Conservation (phyloP, 1,284 basidiomycete genomes). For the Ganoderma meredithae region DNA sequence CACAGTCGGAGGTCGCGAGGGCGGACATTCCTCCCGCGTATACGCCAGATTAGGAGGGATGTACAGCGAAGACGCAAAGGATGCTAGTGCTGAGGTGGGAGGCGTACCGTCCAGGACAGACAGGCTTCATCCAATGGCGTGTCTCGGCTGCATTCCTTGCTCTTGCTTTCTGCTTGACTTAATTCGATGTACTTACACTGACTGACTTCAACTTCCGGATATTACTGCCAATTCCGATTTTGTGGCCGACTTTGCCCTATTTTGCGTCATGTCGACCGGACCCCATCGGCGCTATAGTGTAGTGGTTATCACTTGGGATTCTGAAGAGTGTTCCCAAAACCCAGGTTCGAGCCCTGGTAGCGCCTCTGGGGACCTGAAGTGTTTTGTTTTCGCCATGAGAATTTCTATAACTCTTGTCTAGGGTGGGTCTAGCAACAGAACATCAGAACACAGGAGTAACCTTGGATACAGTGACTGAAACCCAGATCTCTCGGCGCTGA, state of each 20-base stretch:
- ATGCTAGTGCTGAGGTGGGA: not conserved
- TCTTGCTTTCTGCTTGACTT: not conserved
- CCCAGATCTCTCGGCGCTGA: too few species aligned
- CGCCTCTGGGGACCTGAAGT: not conserved
- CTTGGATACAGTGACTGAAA: too few species aligned
- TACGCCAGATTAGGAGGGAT: constrained; percentile 15
- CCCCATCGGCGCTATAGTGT: constrained; percentile 23
- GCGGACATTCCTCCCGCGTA: constrained; percentile 28
- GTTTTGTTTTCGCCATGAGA: not conserved
- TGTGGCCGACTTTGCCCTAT: too few species aligned
- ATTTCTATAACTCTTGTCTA: too few species aligned
- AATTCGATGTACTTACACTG: not conserved
- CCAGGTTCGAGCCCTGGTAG: constrained; percentile 30
- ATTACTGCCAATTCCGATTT: too few species aligned
- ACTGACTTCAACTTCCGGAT: too few species aligned
- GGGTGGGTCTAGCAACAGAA: too few species aligned
- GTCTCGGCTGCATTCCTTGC: not conserved
- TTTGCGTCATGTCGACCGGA: too few species aligned
- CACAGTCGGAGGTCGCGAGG: constrained; percentile 23
- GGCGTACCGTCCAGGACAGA: not conserved
- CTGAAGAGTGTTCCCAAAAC: constrained; percentile 20
- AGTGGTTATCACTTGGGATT: constrained; percentile 22
- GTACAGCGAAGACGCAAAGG: not conserved
- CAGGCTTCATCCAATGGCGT: not conserved
- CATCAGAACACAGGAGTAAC: too few species aligned